Conservation (phyloP, 192 early-diverging fungal species). For the Podila epicladia region DNA sequence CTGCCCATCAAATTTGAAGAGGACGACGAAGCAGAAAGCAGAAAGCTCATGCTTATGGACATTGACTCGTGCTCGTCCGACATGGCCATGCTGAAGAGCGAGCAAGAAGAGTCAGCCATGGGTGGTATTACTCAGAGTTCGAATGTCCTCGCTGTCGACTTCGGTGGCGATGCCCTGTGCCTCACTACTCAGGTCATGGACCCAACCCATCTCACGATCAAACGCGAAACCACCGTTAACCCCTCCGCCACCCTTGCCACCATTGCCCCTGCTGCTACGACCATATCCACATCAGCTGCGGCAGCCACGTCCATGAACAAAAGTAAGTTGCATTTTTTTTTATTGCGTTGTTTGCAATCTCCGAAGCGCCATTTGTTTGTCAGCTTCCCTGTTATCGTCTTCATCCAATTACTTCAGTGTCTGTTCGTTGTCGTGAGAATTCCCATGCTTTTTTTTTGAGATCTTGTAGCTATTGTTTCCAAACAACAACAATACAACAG, state of each 20-base stretch:
- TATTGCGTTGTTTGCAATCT: no score
- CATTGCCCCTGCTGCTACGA: background rate
- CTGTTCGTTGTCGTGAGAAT: no score
- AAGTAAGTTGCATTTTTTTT: no score
- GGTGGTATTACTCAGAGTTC: background rate
- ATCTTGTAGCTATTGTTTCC: background rate
- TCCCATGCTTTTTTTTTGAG: no score
- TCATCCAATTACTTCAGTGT: no score
- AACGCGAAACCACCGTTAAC: background rate
- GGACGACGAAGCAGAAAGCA: background rate
- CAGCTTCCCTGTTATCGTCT: no score
- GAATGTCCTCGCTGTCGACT: background rate
- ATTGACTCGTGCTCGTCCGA: background rate
- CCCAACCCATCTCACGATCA: background rate
- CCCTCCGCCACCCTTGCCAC: background rate
- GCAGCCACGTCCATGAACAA: background rate
- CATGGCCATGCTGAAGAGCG: background rate
- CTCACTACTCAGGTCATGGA: background rate
- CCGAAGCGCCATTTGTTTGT: no score
- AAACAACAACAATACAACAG: no score
- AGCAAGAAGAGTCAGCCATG: background rate
- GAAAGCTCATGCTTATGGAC: slow-evolving; percentile 3
- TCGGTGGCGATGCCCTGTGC: background rate
- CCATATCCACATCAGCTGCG: background rate
- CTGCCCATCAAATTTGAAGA: slow-evolving; percentile 2